Percentiles rank a stretch among this genome's conserved stretches.
phyloP scores from a whole-genome alignment of 169 alveolate genomes.

The Blepharisma undulans region DNA sequence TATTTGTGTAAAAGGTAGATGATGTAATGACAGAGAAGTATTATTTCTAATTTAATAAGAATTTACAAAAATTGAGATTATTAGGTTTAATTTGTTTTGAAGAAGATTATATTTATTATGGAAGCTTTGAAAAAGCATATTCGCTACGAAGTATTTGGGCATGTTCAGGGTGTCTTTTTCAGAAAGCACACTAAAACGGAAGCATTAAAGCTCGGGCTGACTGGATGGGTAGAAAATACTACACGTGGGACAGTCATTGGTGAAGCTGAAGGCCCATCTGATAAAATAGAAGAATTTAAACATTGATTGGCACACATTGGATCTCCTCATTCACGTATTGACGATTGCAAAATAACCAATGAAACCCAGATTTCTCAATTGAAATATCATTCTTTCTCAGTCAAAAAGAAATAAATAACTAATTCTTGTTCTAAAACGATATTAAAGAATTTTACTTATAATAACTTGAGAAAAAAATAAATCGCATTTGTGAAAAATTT shows the following conservation, averaged over 20 bases:
- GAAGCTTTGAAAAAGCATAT: background rate
- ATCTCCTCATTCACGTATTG: background rate
- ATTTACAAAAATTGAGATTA: too few species aligned
- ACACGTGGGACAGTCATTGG: conserved; percentile 63
- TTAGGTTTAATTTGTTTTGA: background rate
- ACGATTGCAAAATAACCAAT: background rate
- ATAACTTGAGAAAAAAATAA: too few species aligned
- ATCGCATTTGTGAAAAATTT: background rate
- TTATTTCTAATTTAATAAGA: too few species aligned
- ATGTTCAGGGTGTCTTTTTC: conserved; percentile 74
- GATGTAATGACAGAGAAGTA: too few species aligned
- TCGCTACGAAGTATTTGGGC: conserved; percentile 63
- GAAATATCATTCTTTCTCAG: background rate
- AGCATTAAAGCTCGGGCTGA: conserved; percentile 53
- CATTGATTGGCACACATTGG: conserved; percentile 23
- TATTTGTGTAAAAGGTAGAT: too few species aligned
- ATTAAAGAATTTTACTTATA: too few species aligned
- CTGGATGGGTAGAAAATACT: conserved; percentile 69
- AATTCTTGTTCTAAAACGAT: too few species aligned
- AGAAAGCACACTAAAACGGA: conserved; percentile 51
- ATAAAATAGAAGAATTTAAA: background rate
- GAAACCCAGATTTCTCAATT: background rate
- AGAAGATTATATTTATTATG: background rate
- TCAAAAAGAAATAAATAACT: background rate
- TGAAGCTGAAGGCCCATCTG: conserved; percentile 58